Conservation (phyloP, 2,329 filamentous ascomycete genomes). For the Cytospora piceicola region DNA sequence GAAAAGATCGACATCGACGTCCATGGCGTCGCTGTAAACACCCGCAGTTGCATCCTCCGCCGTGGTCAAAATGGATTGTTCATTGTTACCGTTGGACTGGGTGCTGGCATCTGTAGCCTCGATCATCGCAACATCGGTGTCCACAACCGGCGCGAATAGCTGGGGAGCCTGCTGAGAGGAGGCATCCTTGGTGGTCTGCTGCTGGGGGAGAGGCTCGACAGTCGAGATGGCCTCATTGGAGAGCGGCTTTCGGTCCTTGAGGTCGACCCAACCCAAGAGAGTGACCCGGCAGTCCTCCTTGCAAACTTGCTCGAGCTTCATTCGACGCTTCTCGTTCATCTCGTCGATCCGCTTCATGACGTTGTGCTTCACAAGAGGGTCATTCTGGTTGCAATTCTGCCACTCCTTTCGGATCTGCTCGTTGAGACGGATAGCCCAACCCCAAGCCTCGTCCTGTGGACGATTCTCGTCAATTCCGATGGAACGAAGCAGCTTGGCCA, state of each 20-base stretch:
- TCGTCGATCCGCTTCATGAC: conserved; percentile 13
- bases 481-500: neutral
- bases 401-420: conserved; percentile 12
- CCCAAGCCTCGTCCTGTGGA: conserved; percentile 8
- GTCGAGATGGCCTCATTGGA: neutral
- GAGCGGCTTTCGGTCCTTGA: neutral
- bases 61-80: neutral
- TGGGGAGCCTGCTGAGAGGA: neutral
- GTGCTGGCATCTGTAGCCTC: neutral
- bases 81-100: neutral
- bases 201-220: neutral
- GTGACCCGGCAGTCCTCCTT: conserved; percentile 4
- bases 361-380: neutral
- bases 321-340: neutral
- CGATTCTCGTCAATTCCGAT: neutral
- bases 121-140: neutral
- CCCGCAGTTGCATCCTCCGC: neutral
- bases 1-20: neutral
- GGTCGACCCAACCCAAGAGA: neutral
- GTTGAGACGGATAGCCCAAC: conserved; percentile 5
- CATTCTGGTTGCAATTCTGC: neutral
- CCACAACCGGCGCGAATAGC: neutral
- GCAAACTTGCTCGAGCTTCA: neutral
- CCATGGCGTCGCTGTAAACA: neutral
- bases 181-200: neutral